These are phyloP conservation scores for Oryza punctata DNA, from an alignment of 176 grass and related monocot genomes.

Conservation along the genomic window DNA sequence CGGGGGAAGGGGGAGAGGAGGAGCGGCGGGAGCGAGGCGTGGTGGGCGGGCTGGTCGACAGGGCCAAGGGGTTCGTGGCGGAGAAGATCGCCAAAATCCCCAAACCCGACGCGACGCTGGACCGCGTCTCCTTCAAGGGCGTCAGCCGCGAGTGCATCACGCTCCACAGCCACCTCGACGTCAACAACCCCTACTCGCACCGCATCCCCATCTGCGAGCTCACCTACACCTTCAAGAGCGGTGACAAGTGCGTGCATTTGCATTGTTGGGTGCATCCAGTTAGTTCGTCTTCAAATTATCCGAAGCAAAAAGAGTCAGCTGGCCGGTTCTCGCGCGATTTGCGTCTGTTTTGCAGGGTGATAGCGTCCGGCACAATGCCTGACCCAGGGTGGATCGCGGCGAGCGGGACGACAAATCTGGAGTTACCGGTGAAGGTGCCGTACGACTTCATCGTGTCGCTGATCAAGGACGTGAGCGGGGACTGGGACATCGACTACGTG, in stretches of 20 bases:
- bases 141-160: conserved; percentile 60
- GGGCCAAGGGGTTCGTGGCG: conserved; percentile 80
- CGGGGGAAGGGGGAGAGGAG: not conserved
- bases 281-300: not conserved
- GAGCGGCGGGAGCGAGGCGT: not conserved
- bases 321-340: not conserved
- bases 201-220: conserved; percentile 81
- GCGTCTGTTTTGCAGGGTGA: conserved; percentile 13
- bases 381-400: conserved; percentile 83
- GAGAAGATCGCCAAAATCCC: conserved; percentile 81
- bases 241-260: conserved; percentile 40
- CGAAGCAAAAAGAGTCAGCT: not conserved
- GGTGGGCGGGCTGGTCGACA: conserved; percentile 60
- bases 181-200: conserved; percentile 78
- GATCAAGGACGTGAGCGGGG: conserved; percentile 53
- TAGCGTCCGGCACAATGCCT: conserved; percentile 72
- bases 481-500: conserved; percentile 90
- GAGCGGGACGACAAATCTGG: conserved; percentile 56
- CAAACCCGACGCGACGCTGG: conserved; percentile 69
- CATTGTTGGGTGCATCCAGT: not conserved
- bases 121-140: conserved; percentile 57
- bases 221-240: conserved; percentile 67
- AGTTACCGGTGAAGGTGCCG: conserved; percentile 71
- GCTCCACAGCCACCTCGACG: conserved; percentile 67
- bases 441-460: conserved; percentile 74